A percentile compares a stretch with the other conserved stretches of the same genome.
phyloP scores from a whole-genome alignment of 768 basidiomycete species.

The Thelephora ganbajun region DNA sequence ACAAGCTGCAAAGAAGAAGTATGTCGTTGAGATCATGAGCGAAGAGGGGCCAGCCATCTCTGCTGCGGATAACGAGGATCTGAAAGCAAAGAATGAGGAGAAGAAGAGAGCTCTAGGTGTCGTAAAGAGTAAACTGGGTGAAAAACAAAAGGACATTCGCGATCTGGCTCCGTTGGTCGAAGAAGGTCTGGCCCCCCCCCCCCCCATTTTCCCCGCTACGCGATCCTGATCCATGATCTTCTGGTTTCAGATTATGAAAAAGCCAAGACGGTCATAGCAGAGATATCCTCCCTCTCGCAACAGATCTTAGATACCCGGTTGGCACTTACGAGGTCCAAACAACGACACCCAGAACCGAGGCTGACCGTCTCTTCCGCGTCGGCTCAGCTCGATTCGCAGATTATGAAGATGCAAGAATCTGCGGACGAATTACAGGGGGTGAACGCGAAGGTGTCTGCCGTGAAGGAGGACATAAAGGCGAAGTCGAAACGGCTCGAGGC shows the following conservation, averaged over 20 bases:
- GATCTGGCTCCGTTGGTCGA: constrained; percentile 56
- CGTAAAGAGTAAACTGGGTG: constrained; percentile 46
- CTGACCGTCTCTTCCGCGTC: constrained; percentile 66
- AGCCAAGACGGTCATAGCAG: constrained; percentile 35
- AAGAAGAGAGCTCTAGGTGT: constrained; percentile 59
- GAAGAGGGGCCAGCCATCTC: constrained; percentile 75
- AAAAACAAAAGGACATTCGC: constrained; percentile 48
- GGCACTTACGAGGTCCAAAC: constrained; percentile 64
- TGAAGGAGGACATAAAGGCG: constrained; percentile 50
- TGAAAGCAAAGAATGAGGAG: constrained; percentile 42
- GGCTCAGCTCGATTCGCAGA: constrained; percentile 59
- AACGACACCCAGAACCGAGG: constrained; percentile 68
- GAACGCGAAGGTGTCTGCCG: constrained; percentile 32
- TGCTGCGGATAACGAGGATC: constrained; percentile 62
- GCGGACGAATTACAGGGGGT: constrained; percentile 48
- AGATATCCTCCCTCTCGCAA: constrained; percentile 48
- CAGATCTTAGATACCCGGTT: constrained; percentile 77
- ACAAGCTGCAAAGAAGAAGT: constrained; percentile 83
- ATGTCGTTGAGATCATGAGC: constrained; percentile 75
- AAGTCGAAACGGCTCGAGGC: constrained; percentile 42
- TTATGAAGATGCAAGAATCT: constrained; percentile 66
- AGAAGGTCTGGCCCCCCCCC: constrained; percentile 28
- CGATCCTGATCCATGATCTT: not conserved
- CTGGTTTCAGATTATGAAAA: constrained; percentile 39
- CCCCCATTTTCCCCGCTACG: not conserved